A percentile compares a stretch with the other conserved stretches of the same genome.
Evolutionary conservation across 768 basidiomycete genomes (phyloP).

Genomic region (Suillus subluteus): DNA sequence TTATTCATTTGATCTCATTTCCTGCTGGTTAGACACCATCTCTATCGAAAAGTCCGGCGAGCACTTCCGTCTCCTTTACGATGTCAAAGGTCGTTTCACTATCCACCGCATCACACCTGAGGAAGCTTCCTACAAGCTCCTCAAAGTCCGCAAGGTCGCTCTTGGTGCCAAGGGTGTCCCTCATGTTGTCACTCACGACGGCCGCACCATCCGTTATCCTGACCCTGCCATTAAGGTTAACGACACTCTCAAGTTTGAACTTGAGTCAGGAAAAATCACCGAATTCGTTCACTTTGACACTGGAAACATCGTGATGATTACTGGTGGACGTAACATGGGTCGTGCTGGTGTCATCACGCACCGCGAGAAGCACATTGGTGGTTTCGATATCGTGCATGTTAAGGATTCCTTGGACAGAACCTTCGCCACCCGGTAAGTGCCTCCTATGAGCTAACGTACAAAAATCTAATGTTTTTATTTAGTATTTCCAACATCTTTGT

Average conservation of each 20-base stretch:
- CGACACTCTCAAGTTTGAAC: slow-evolving; percentile 97
- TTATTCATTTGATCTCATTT: slow-evolving; percentile 5
- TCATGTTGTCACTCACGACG: slow-evolving; percentile 97
- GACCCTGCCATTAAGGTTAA: slow-evolving; percentile 95
- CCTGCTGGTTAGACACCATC: slow-evolving; percentile 73
- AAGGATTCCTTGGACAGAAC: slow-evolving; percentile 94
- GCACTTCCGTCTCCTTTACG: slow-evolving; percentile 99
- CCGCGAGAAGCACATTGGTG: slow-evolving; percentile 96
- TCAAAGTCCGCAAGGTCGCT: slow-evolving; percentile 91
- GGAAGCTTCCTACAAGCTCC: slow-evolving; percentile 96
- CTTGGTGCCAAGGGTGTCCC: slow-evolving; percentile 94
- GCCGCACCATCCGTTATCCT: slow-evolving; percentile 99
- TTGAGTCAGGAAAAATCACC: slow-evolving; percentile 91
- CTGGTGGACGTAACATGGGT: slow-evolving; percentile 99
- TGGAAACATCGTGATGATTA: slow-evolving; percentile 96
- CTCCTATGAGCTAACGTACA: background rate
- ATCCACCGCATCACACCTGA: slow-evolving; percentile 99
- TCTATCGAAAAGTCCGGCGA: slow-evolving; percentile 98
- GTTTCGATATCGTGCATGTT: slow-evolving; percentile 98
- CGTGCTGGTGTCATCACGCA: slow-evolving; percentile 95
- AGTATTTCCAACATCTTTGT: slow-evolving; percentile 98
- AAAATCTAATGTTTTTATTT: background rate
- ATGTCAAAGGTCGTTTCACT: slow-evolving; percentile 99
- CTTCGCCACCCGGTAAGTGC: slow-evolving; percentile 91
- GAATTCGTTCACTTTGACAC: slow-evolving; percentile 96